A percentile compares a stretch with the other conserved stretches of the same genome.
Evolutionary conservation across 345 rosid genomes (phyloP).

Genomic region (Citrus hindsii): DNA sequence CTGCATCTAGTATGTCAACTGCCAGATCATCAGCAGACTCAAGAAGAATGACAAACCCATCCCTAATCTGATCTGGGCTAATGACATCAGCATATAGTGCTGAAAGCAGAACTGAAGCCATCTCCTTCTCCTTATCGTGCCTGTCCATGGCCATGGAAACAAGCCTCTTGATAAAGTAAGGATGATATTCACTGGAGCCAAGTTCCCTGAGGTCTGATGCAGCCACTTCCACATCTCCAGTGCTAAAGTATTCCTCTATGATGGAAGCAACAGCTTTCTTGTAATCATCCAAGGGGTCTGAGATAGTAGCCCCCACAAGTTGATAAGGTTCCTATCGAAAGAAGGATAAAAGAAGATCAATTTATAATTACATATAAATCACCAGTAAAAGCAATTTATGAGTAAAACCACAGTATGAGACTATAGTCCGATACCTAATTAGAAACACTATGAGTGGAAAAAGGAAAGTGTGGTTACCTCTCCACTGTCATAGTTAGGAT

Average conservation of each 20-base stretch:
- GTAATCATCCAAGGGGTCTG: conserved; percentile 92
- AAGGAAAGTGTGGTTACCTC: conserved; percentile 53
- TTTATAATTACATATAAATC: background rate
- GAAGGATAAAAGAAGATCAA: background rate
- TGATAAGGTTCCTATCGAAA: conserved; percentile 73
- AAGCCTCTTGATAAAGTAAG: conserved; percentile 85
- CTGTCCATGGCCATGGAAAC: conserved; percentile 99
- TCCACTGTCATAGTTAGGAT: conserved; percentile 98
- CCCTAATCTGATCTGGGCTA: conserved; percentile 79
- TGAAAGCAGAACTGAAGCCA: conserved; percentile 95
- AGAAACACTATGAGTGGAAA: background rate
- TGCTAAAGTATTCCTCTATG: conserved; percentile 85
- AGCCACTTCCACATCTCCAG: conserved; percentile 89
- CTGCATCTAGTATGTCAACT: conserved; percentile 87
- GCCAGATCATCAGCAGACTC: conserved; percentile 94
- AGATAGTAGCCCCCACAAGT: conserved; percentile 75
- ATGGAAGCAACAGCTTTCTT: conserved; percentile 84
- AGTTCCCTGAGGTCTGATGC: conserved; percentile 93
- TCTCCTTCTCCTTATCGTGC: conserved; percentile 98
- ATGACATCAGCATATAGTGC: conserved; percentile 91
- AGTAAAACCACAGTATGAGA: background rate
- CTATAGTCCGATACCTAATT: background rate
- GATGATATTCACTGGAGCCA: conserved; percentile 87
- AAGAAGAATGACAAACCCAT: conserved; percentile 96
- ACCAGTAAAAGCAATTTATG: background rate